Evolutionary conservation across 2,329 filamentous ascomycete species (phyloP).

Genomic region (Pseudogymnoascus sp.): DNA sequence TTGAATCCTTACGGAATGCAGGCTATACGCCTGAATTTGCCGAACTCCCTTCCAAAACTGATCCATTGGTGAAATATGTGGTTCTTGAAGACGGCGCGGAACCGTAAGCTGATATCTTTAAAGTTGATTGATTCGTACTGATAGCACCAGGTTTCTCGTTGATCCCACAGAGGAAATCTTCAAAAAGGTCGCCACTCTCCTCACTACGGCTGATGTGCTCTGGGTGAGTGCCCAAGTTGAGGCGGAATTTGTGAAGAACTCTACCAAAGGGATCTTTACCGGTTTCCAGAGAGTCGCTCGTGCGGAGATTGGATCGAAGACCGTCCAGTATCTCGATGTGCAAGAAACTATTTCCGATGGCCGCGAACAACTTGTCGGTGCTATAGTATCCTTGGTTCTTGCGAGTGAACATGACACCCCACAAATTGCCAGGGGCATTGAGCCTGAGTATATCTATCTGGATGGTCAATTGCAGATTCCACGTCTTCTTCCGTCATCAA

Average conservation of each 20-base stretch:
- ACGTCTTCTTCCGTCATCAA: conserved; percentile 7
- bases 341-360: neutral
- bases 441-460: conserved; percentile 11
- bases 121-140: neutral
- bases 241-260: neutral
- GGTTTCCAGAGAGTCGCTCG: neutral
- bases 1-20: neutral
- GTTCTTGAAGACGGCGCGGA: neutral
- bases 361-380: neutral
- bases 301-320: neutral
- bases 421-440: neutral
- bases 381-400: neutral
- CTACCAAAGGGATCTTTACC: neutral
- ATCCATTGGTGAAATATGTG: neutral
- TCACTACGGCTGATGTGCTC: neutral
- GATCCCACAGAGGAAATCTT: neutral
- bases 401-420: neutral
- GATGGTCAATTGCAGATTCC: conserved; percentile 10
- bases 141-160: neutral
- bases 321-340: neutral
- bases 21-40: neutral
- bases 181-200: neutral
- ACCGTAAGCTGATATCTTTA: neutral
- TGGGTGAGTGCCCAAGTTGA: neutral
- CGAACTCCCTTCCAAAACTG: neutral